Evolutionary conservation across 306 rosid species (phyloP).

Genomic region (Datisca glomerata): DNA sequence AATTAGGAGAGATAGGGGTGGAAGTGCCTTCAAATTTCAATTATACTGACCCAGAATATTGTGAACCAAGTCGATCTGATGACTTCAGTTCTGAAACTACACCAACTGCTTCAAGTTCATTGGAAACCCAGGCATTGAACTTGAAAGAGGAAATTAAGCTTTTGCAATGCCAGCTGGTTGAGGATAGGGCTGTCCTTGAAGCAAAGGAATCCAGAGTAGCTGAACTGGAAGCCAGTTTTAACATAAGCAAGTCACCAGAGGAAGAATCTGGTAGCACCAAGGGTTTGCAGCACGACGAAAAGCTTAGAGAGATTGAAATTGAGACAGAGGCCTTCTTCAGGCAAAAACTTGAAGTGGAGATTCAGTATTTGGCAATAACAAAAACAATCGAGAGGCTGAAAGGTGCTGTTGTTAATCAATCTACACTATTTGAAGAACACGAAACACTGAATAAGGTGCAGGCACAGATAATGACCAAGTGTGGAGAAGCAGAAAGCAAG

Average conservation of each 20-base stretch:
- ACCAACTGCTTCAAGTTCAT: slow-evolving; percentile 32
- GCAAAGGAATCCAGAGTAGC: slow-evolving; percentile 42
- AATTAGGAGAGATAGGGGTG: slow-evolving; percentile 47
- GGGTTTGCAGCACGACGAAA: slow-evolving; percentile 25
- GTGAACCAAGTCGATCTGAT: slow-evolving; percentile 22
- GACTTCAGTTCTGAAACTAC: slow-evolving; percentile 29
- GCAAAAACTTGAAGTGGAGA: slow-evolving; percentile 66
- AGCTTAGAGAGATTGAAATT: slow-evolving; percentile 20
- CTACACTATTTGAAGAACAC: slow-evolving; percentile 34
- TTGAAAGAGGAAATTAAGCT: slow-evolving; percentile 39
- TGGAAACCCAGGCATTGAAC: slow-evolving; percentile 35
- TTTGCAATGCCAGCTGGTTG: slow-evolving; percentile 43
- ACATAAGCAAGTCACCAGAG: slow-evolving; percentile 20
- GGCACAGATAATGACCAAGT: slow-evolving; percentile 30
- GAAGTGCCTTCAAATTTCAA: slow-evolving; percentile 27
- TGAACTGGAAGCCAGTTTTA: slow-evolving; percentile 55
- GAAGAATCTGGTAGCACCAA: slow-evolving; percentile 33
- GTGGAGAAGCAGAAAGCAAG: slow-evolving; percentile 35
- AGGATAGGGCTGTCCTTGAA: slow-evolving; percentile 27
- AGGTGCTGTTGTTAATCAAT: slow-evolving; percentile 20
- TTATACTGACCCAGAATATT: slow-evolving; percentile 21
- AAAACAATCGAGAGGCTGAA: slow-evolving; percentile 33
- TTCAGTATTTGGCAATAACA: slow-evolving; percentile 40
- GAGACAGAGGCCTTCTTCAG: slow-evolving; percentile 39
- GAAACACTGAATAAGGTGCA: slow-evolving; percentile 37